Evolutionary conservation across 441 rosid species (phyloP).

Genomic region (Gossypium trilobum): DNA sequence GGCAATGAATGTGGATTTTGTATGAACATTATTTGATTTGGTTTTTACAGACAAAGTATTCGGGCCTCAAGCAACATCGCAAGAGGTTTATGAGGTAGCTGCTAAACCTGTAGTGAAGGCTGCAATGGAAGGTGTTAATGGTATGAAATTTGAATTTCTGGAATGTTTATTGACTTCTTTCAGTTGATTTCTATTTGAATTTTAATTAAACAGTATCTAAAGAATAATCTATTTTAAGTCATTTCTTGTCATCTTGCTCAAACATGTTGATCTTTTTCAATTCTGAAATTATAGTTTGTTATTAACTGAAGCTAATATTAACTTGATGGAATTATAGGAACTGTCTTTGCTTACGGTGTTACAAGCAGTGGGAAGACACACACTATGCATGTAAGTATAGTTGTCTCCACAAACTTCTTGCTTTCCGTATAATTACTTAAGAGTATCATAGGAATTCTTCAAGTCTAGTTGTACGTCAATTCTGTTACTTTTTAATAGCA

Average conservation of each 20-base stretch:
- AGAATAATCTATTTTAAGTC: background rate
- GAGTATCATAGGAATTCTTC: background rate
- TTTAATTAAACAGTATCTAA: background rate
- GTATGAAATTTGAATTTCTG: slow-evolving; percentile 30
- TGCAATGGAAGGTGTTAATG: slow-evolving; percentile 98
- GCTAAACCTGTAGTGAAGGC: slow-evolving; percentile 92
- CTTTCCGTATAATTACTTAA: background rate
- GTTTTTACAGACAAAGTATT: slow-evolving; percentile 71
- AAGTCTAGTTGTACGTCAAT: background rate
- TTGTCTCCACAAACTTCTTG: slow-evolving; percentile 1
- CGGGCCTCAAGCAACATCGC: slow-evolving; percentile 68
- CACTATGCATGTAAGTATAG: slow-evolving; percentile 84
- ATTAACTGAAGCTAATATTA: background rate
- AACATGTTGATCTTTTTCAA: background rate
- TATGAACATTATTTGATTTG: background rate
- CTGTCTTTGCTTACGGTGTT: slow-evolving; percentile 97
- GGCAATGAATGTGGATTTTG: background rate
- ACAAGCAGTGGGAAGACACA: slow-evolving; percentile 99
- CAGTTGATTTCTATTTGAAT: slow-evolving; percentile 2
- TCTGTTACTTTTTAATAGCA: background rate
- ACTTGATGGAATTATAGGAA: slow-evolving; percentile 45
- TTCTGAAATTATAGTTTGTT: background rate
- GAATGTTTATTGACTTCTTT: background rate
- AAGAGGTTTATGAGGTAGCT: slow-evolving; percentile 86
- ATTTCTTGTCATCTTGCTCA: background rate